phyloP scores from a whole-genome alignment of 768 basidiomycete species.

The Lentinula lateritia region DNA sequence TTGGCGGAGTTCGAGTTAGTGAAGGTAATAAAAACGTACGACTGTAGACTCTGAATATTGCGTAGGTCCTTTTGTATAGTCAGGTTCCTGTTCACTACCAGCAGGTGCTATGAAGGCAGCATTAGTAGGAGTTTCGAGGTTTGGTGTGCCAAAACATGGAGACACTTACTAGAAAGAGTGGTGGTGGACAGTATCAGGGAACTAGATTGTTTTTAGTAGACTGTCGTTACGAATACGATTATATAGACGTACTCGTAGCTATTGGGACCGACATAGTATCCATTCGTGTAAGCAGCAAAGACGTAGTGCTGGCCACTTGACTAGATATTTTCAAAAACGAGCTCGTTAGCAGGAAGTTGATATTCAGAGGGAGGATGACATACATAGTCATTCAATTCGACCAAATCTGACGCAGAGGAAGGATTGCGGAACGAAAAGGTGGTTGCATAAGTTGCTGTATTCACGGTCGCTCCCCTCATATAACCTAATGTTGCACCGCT shows the following conservation, averaged over 20 bases:
- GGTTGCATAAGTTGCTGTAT: not conserved
- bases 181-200: not conserved
- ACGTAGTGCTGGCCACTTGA: not conserved
- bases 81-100: not conserved
- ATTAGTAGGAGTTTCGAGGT: not conserved
- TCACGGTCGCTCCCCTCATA: not conserved
- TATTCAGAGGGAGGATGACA: not conserved
- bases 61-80: not conserved
- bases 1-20: not conserved
- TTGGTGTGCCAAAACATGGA: not conserved
- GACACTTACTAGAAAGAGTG: not conserved
- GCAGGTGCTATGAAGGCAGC: not conserved
- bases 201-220: not conserved
- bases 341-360: not conserved
- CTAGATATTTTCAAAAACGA: not conserved
- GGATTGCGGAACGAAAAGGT: not conserved
- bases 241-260: not conserved
- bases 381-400: not conserved
- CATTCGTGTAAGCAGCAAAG: not conserved
- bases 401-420: not conserved
- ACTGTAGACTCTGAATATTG: not conserved
- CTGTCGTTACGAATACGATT: not conserved
- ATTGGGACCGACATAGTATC: not conserved
- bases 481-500: not conserved
- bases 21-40: not conserved